These are phyloP conservation scores for Venturia oleaginea DNA, from an alignment of 2,329 filamentous ascomycete species.

Conservation along the genomic window DNA sequence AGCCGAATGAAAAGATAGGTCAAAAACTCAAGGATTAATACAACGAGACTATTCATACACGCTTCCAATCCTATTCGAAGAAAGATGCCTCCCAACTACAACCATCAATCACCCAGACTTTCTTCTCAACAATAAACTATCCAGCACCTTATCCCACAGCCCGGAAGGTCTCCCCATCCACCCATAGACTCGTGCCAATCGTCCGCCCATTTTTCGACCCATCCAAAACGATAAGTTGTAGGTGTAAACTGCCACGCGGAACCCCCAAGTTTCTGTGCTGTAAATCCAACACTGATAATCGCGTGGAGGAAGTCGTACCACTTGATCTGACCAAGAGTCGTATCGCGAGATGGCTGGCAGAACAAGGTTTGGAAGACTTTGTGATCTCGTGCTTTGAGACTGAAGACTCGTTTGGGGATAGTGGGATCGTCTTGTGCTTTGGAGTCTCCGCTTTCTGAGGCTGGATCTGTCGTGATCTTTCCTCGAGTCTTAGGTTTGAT, in stretches of 20 bases:
- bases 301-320: slow-evolving; percentile 48
- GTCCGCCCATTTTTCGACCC: neutral
- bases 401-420: slow-evolving; percentile 22
- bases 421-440: neutral
- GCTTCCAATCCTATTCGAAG: too few species aligned
- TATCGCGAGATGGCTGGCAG: slow-evolving; percentile 24
- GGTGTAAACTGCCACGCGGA: slow-evolving; percentile 51
- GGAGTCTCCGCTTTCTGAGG: neutral
- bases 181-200: neutral
- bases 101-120: too few species aligned
- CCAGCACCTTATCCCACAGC: too few species aligned
- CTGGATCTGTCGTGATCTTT: slow-evolving; percentile 10
- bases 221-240: neutral
- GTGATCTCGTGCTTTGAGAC: slow-evolving; percentile 23
- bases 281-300: slow-evolving; percentile 42
- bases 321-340: slow-evolving; percentile 39
- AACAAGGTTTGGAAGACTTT: slow-evolving; percentile 39
- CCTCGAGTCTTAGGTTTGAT: slow-evolving; percentile 14
- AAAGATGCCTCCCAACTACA: too few species aligned
- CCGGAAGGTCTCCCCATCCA: neutral
- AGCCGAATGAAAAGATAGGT: too few species aligned
- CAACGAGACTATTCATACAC: too few species aligned
- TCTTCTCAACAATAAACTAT: too few species aligned
- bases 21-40: too few species aligned
- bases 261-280: slow-evolving; percentile 48